These are phyloP conservation scores for Auricularia heimuer DNA, from an alignment of 768 basidiomycete species.

Conservation along the genomic window DNA sequence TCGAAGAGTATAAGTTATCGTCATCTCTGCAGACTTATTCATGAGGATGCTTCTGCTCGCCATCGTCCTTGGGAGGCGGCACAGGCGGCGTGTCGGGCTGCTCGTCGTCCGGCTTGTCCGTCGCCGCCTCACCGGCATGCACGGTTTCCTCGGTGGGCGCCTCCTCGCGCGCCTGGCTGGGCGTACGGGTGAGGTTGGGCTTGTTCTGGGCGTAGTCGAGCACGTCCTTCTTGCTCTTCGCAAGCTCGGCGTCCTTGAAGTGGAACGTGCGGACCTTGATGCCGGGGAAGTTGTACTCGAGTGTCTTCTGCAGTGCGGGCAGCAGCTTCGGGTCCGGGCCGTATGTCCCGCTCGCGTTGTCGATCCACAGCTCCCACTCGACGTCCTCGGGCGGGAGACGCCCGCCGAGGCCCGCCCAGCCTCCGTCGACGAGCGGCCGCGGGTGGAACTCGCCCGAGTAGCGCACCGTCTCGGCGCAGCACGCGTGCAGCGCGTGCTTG, in stretches of 20 bases:
- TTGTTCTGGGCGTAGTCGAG: background rate
- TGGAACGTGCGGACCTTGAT: conserved; percentile 19
- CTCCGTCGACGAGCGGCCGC: conserved; percentile 41
- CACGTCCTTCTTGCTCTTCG: background rate
- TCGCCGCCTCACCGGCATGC: background rate
- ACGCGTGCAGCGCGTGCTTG: conserved; percentile 78
- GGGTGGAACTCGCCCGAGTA: conserved; percentile 78
- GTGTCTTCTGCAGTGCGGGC: conserved; percentile 45
- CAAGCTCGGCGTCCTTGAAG: conserved; percentile 16
- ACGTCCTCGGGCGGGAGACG: conserved; percentile 42
- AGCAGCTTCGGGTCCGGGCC: conserved; percentile 58
- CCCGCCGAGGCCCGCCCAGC: conserved; percentile 57
- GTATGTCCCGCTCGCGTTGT: conserved; percentile 83
- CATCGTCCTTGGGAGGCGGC: too few species aligned
- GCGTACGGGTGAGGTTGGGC: background rate
- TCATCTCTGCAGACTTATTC: too few species aligned
- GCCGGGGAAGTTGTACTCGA: conserved; percentile 63
- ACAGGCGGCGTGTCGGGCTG: too few species aligned
- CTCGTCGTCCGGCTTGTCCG: too few species aligned
- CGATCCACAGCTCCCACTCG: conserved; percentile 74
- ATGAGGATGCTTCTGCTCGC: too few species aligned
- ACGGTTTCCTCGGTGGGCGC: background rate
- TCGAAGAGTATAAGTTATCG: too few species aligned
- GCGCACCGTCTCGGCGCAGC: conserved; percentile 55
- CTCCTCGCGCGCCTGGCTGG: background rate